Evolutionary conservation across 164 flowering plant species (phyloP), one percentile per base, ranked within the genome.

Genomic region (Berberis vulgaris): DNA sequence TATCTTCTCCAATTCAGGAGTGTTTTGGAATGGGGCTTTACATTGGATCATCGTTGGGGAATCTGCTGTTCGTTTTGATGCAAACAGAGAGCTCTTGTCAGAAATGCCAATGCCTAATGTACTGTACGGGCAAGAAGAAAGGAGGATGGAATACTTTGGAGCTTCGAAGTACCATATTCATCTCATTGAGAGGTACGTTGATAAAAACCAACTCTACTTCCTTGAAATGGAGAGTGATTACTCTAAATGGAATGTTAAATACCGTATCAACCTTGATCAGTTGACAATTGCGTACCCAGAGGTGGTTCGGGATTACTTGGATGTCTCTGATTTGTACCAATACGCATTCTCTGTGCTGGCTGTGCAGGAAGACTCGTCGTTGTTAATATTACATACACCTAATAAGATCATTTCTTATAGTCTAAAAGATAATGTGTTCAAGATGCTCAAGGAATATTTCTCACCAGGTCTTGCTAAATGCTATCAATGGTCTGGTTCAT

Each of bases 151-250:
- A 1, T 57, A 57, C 43, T 41, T 57, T 57, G 60, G 60, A 5
- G 60, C 9, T 40, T 57, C 44, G 5, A 7, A 40, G 41, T 43
- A 42, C 12, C 60, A 41, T 57, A 11, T 57, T 9, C 41, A 57
- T 57, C 45, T 40, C 7, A 41, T 42, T 0, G 45, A 3, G 44
- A 57, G 60, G 7, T 57, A 41, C 12, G 42, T 10, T 45, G 4
- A 41, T 40, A 8, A 40, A 11, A 57, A 41, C 45, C 8, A 57
- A n/a, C n/a, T 57, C 60, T 6, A 57, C 45, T 6, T 57, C 45
- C 45, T 57, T 26, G 60, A 57, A 11, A 41, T 57, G 60, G 60
- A 57, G 60, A 57, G 13, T 8, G 60, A 57, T 45, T 42, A 57
- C 60, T 57, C 60, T 12, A 8, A 45, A 5, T 57, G 60, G 60